phyloP scores from a whole-genome alignment of 306 rosid genomes.

The Lagenaria siceraria region DNA sequence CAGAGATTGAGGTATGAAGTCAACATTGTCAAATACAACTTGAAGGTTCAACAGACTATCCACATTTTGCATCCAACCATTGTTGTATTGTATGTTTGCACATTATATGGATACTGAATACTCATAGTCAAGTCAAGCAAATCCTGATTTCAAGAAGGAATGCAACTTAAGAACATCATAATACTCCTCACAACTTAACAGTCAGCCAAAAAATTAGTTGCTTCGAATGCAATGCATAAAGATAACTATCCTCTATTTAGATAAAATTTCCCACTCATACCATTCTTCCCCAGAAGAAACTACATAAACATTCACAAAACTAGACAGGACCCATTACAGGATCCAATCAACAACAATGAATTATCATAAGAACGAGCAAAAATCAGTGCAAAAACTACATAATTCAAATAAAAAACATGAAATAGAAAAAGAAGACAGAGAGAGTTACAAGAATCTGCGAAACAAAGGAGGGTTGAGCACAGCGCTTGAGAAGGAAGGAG shows the following conservation, averaged over 20 bases:
- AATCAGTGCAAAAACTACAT: neutral
- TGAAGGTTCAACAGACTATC: neutral
- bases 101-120: neutral
- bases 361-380: neutral
- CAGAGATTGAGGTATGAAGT: neutral
- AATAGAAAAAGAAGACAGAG: neutral
- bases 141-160: neutral
- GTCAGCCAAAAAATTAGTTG: neutral
- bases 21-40: neutral
- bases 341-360: neutral
- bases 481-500: conserved; percentile 35
- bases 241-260: neutral
- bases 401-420: neutral
- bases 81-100: neutral
- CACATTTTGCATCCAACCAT: neutral
- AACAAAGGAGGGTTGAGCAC: conserved; percentile 44
- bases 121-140: neutral
- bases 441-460: conserved; percentile 46
- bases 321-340: neutral
- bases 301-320: neutral
- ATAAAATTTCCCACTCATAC: neutral
- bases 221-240: neutral
- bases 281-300: neutral
- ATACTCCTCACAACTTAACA: neutral
- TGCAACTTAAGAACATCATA: too few species aligned